Conservation (phyloP, 495 filamentous ascomycete species). For the Astrothelium subdiscretum region DNA sequence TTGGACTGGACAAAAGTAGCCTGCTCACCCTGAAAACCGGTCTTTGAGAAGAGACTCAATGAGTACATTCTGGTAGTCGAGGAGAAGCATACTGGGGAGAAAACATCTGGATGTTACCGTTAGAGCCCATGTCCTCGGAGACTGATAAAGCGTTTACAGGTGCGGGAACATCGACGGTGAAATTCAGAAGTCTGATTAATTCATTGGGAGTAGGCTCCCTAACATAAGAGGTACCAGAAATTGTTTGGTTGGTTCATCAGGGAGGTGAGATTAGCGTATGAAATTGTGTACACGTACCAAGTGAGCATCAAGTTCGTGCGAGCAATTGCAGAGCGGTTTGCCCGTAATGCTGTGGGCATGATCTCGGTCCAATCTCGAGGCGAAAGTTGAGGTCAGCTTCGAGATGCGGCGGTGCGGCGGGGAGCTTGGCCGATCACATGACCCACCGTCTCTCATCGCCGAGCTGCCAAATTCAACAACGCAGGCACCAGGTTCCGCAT, state of each 20-base stretch:
- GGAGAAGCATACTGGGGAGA: slow-evolving; percentile 65
- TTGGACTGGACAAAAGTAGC: background rate
- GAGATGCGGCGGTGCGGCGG: background rate
- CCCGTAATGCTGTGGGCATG: background rate
- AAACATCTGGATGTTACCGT: background rate
- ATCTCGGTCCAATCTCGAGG: background rate
- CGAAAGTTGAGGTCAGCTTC: background rate
- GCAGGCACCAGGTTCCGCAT: slow-evolving; percentile 4
- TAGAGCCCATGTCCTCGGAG: background rate
- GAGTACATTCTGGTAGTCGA: slow-evolving; percentile 97
- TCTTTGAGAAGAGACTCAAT: slow-evolving; percentile 93
- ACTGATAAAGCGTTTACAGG: background rate
- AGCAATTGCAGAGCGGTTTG: background rate
- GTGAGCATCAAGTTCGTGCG: background rate
- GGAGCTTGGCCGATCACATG: background rate
- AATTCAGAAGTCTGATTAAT: slow-evolving; percentile 5
- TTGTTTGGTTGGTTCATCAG: slow-evolving; percentile 26
- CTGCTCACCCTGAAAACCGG: slow-evolving; percentile 52
- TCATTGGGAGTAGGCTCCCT: slow-evolving; percentile 9
- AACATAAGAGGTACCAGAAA: slow-evolving; percentile 36
- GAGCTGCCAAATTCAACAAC: background rate
- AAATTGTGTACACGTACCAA: background rate
- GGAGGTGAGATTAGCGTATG: background rate
- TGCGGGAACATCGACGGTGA: background rate
- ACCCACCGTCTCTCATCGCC: background rate